Evolutionary conservation across 129 eudicot genomes (phyloP).

Genomic region (Tagetes patula): DNA sequence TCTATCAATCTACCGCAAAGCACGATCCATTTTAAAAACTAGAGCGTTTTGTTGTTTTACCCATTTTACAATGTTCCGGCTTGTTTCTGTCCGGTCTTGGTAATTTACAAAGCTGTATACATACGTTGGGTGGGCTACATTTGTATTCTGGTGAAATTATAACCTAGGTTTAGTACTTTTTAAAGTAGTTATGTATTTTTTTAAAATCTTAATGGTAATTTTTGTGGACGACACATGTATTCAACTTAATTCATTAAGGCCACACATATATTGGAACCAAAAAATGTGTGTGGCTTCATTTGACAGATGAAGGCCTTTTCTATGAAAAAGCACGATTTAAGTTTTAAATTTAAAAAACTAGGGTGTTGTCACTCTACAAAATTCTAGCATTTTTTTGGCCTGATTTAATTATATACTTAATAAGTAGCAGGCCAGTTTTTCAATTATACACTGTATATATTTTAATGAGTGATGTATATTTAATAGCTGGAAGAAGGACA

Average conservation of each 20-base stretch:
- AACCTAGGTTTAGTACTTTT: background rate
- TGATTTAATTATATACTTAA: background rate
- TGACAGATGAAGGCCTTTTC: too few relatives aligned
- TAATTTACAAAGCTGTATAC: background rate
- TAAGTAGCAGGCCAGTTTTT: background rate
- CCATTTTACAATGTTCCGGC: background rate
- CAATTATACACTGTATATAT: background rate
- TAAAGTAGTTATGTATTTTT: background rate
- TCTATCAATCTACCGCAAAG: background rate
- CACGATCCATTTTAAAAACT: background rate
- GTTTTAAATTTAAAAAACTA: background rate
- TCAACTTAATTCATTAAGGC: background rate
- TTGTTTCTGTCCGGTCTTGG: background rate
- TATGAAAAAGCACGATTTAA: background rate
- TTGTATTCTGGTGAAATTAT: background rate
- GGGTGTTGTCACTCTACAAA: background rate
- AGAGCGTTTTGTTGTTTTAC: background rate
- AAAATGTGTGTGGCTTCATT: too few relatives aligned
- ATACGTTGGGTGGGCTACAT: background rate
- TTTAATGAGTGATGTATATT: slow-evolving; percentile 24
- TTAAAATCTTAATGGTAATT: background rate
- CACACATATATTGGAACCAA: background rate
- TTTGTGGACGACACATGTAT: background rate
- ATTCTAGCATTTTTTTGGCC: background rate
- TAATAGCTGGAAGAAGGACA: slow-evolving; percentile 96